Evolutionary conservation across 2,329 filamentous ascomycete genomes (phyloP).

Genomic region (Alternaria sp.): DNA sequence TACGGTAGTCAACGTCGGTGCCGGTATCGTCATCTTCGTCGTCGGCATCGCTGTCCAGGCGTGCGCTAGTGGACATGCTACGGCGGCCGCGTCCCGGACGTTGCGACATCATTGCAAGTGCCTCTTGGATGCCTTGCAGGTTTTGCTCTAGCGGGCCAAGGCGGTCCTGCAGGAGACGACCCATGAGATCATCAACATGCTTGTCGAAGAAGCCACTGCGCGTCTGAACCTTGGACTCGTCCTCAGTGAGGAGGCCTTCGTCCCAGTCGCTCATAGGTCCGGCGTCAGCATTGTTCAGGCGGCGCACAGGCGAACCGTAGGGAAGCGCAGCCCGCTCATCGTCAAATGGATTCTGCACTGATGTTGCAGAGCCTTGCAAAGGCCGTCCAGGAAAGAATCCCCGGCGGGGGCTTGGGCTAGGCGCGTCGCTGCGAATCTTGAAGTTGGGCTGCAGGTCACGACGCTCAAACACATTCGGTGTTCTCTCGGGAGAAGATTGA

Average conservation of each 20-base stretch:
- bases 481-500: constrained; percentile 44
- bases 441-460: constrained; percentile 47
- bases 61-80: constrained; percentile 72
- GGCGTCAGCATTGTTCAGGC: constrained; percentile 69
- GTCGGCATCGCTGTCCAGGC: constrained; percentile 86
- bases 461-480: constrained; percentile 46
- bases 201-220: constrained; percentile 89
- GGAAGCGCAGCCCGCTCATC: constrained; percentile 67
- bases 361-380: constrained; percentile 47
- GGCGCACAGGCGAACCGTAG: constrained; percentile 66
- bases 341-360: constrained; percentile 65
- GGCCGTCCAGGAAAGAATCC: constrained; percentile 45
- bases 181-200: constrained; percentile 86
- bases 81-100: constrained; percentile 63
- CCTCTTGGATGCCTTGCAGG: constrained; percentile 77
- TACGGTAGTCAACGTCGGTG: constrained; percentile 65
- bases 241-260: constrained; percentile 77
- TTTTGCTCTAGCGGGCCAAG: constrained; percentile 82
- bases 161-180: constrained; percentile 75
- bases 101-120: constrained; percentile 66
- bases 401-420: constrained; percentile 74
- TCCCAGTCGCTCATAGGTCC: constrained; percentile 90
- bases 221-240: constrained; percentile 79
- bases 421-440: constrained; percentile 71
- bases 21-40: constrained; percentile 82